Percentiles rank a stretch among this genome's conserved stretches.
phyloP scores from a whole-genome alignment of 441 rosid species.

The Adansonia rubrostipa region DNA sequence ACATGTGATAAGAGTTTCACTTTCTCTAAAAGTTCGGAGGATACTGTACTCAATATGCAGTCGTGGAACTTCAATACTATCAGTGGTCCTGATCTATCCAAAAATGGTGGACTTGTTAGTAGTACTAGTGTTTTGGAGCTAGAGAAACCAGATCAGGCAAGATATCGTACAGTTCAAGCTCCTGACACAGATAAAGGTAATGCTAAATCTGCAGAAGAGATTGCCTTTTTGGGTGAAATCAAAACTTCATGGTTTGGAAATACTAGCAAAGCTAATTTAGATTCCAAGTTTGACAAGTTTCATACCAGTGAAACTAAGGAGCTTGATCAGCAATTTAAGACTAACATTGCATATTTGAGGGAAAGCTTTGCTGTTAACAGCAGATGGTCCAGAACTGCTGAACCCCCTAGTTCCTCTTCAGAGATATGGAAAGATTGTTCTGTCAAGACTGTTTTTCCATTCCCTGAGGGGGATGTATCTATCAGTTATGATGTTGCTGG shows the following conservation, averaged over 20 bases:
- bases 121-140: slow-evolving; percentile 37
- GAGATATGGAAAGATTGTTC: slow-evolving; percentile 80
- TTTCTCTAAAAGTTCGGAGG: slow-evolving; percentile 54
- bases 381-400: slow-evolving; percentile 62
- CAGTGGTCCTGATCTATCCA: slow-evolving; percentile 52
- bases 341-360: slow-evolving; percentile 38
- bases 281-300: slow-evolving; percentile 44
- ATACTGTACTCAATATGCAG: slow-evolving; percentile 53
- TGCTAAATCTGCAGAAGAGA: slow-evolving; percentile 61
- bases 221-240: slow-evolving; percentile 53
- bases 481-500: slow-evolving; percentile 41
- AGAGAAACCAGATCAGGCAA: slow-evolving; percentile 41
- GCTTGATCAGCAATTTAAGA: slow-evolving; percentile 48
- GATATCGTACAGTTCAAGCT: slow-evolving; percentile 30
- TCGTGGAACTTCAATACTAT: slow-evolving; percentile 62
- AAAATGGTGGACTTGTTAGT: slow-evolving; percentile 45
- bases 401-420: slow-evolving; percentile 44
- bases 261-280: slow-evolving; percentile 51
- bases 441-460: slow-evolving; percentile 75
- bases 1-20: slow-evolving; percentile 47
- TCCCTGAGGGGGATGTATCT: slow-evolving; percentile 55
- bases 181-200: slow-evolving; percentile 48
- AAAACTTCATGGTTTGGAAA: slow-evolving; percentile 61
- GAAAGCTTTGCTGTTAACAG: slow-evolving; percentile 48
- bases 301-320: slow-evolving; percentile 50